A percentile compares a stretch with the other conserved stretches of the same genome.
Evolutionary conservation across 2,329 filamentous ascomycete species (phyloP).

Genomic region (Cordyceps tenuipes): DNA sequence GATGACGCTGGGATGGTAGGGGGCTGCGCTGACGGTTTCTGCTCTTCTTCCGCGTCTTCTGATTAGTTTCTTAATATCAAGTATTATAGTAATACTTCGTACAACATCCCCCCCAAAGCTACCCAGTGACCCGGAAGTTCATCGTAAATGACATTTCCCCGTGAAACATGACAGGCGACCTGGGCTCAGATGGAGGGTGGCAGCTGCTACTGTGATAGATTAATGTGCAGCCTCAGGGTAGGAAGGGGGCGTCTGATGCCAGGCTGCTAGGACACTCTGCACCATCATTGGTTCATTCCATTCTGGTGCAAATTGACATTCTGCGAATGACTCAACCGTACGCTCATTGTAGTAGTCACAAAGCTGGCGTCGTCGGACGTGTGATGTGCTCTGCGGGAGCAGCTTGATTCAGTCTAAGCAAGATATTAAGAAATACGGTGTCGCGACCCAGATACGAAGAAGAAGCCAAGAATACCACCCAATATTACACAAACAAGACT

Average conservation of each 20-base stretch:
- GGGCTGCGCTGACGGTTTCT: no score
- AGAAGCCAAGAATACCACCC: not conserved
- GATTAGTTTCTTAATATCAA: not conserved
- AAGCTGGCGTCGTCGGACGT: no score
- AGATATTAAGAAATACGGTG: not conserved
- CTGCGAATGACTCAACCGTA: no score
- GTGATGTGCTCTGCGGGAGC: not conserved
- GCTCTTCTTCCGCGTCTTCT: no score
- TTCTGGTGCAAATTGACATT: no score
- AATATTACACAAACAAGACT: not conserved
- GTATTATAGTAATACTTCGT: not conserved
- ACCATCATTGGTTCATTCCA: no score
- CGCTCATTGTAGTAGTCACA: no score
- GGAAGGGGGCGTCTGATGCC: no score
- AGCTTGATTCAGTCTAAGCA: not conserved
- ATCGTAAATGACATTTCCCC: not conserved
- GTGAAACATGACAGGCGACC: constrained; percentile 1
- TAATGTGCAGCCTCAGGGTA: no score
- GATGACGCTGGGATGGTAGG: no score
- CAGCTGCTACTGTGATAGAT: no score
- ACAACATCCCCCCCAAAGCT: not conserved
- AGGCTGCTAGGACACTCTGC: no score
- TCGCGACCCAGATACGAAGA: not conserved
- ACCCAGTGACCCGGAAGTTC: not conserved
- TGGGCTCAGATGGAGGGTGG: not conserved